phyloP scores from a whole-genome alignment of 1,139 yeast genomes.

The Geotrichum reessii region DNA sequence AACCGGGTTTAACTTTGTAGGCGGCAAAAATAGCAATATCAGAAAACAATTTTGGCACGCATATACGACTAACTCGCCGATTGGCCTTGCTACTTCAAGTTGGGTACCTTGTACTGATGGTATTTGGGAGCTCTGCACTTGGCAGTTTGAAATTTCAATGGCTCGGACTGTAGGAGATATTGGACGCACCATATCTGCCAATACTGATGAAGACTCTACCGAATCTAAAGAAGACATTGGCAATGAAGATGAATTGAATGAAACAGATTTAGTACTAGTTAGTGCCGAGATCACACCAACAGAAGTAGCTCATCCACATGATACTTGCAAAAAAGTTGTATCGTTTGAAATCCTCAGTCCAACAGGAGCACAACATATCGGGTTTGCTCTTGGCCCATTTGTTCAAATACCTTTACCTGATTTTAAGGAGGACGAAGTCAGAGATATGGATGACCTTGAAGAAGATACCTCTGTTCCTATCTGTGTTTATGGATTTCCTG shows the following conservation, averaged over 20 bases:
- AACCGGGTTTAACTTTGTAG: slow-evolving; percentile 72
- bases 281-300: slow-evolving; percentile 66
- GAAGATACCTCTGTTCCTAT: slow-evolving; percentile 41
- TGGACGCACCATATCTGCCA: slow-evolving; percentile 6
- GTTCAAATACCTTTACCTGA: slow-evolving; percentile 47
- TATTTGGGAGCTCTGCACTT: slow-evolving; percentile 80
- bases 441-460: slow-evolving; percentile 37
- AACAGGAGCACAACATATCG: slow-evolving; percentile 90
- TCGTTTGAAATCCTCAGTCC: slow-evolving; percentile 81
- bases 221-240: slow-evolving; percentile 40
- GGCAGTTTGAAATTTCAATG: slow-evolving; percentile 81
- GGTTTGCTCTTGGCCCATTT: slow-evolving; percentile 92
- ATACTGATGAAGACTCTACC: slow-evolving; percentile 26
- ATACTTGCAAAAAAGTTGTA: slow-evolving; percentile 66
- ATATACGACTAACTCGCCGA: slow-evolving; percentile 73
- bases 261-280: slow-evolving; percentile 61
- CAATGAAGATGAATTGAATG: slow-evolving; percentile 39
- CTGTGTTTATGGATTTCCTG: slow-evolving; percentile 53
- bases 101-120: slow-evolving; percentile 98
- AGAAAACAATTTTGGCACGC: slow-evolving; percentile 65
- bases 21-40: slow-evolving; percentile 39
- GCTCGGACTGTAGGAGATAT: slow-evolving; percentile 77
- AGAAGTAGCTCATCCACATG: slow-evolving; percentile 46
- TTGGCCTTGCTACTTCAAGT: slow-evolving; percentile 76
- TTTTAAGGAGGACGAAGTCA: slow-evolving; percentile 37